Percentiles rank a stretch among this genome's conserved stretches.
These are phyloP conservation scores for Linnemannia elongata DNA, from an alignment of 192 early-diverging fungal genomes.

Conservation along the genomic window DNA sequence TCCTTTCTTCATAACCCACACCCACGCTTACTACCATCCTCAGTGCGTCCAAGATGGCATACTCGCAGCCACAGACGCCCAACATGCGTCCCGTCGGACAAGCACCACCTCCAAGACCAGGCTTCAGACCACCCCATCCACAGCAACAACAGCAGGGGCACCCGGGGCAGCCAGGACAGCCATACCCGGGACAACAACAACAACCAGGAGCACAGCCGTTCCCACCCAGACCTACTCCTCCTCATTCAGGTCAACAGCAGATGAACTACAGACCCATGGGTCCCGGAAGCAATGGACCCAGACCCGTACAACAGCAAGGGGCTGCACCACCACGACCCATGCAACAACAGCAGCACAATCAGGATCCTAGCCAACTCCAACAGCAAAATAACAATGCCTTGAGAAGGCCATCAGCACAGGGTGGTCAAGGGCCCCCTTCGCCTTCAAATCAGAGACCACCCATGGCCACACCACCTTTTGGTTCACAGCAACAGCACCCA, in stretches of 20 bases:
- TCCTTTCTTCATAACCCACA: not conserved
- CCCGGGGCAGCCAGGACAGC: constrained; percentile 10
- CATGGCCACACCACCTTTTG: constrained; percentile 32
- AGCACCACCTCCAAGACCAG: constrained; percentile 33
- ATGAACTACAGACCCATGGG: constrained; percentile 33
- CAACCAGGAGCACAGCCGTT: constrained; percentile 1
- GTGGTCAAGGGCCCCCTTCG: constrained; percentile 21
- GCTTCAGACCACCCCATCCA: constrained; percentile 39
- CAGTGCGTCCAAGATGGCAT: constrained; percentile 33
- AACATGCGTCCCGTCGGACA: constrained; percentile 36
- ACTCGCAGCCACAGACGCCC: constrained; percentile 42
- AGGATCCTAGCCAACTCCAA: constrained; percentile 21
- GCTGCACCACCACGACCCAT: not conserved
- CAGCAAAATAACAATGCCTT: constrained; percentile 23
- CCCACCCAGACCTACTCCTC: not conserved
- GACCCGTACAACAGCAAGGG: constrained; percentile 13
- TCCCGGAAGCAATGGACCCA: constrained; percentile 17
- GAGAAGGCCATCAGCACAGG: constrained; percentile 29
- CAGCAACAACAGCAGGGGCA: constrained; percentile 28
- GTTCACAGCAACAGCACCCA: constrained; percentile 34
- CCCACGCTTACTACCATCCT: not conserved
- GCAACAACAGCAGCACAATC: not conserved
- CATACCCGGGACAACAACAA: not conserved
- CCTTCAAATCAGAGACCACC: constrained; percentile 45
- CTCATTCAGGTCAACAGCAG: constrained; percentile 20